Percentiles rank a stretch among this genome's conserved stretches.
phyloP scores from a whole-genome alignment of 768 basidiomycete species.

The Xerocomellus chrysenteron region DNA sequence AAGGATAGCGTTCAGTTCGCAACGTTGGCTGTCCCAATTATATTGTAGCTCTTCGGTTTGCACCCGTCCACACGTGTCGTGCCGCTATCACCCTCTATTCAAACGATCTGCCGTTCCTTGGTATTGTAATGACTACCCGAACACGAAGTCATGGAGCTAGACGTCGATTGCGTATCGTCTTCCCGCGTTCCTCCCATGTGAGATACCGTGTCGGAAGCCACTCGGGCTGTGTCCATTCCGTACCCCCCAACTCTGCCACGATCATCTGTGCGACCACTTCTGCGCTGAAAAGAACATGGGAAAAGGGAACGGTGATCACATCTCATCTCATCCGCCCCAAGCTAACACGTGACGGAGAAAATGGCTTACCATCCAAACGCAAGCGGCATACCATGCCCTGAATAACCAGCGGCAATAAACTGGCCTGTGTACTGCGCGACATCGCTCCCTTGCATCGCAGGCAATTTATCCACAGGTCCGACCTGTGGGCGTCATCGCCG shows the following conservation, averaged over 20 bases:
- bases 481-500: conserved; percentile 41
- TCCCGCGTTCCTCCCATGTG: conserved; percentile 30
- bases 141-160: background rate
- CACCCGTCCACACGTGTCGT: background rate
- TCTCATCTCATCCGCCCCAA: background rate
- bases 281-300: conserved; percentile 40
- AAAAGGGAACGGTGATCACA: background rate
- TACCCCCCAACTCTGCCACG: conserved; percentile 42
- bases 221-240: conserved; percentile 49
- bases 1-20: background rate
- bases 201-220: conserved; percentile 65
- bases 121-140: background rate
- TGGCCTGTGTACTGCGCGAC: conserved; percentile 48
- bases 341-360: background rate
- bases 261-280: conserved; percentile 65
- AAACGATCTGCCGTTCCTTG: background rate
- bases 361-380: conserved; percentile 56
- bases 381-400: conserved; percentile 81
- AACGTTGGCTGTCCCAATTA: too few species aligned
- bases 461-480: conserved; percentile 50
- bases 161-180: background rate
- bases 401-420: conserved; percentile 70
- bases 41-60: background rate
- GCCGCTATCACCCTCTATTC: background rate
- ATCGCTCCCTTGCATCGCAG: conserved; percentile 12